These are phyloP conservation scores for Diaporthe citri DNA, from an alignment of 2,329 filamentous ascomycete genomes.

Conservation along the genomic window DNA sequence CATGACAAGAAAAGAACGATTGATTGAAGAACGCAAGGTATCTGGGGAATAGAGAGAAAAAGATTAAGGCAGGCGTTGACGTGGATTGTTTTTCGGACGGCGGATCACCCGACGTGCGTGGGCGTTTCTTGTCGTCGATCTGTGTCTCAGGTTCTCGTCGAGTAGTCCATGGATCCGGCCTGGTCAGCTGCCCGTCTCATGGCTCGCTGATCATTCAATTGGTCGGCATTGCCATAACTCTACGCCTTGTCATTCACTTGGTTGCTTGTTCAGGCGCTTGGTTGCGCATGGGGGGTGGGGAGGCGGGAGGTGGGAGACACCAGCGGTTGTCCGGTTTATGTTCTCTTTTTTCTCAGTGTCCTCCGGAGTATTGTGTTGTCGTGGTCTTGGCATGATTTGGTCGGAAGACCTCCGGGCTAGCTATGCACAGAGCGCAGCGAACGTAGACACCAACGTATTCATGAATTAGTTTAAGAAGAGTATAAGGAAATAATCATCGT, in stretches of 20 bases:
- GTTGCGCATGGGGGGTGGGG: not conserved
- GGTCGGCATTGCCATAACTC: conserved; percentile 2
- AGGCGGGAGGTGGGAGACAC: not conserved
- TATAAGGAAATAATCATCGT: conserved; percentile 33
- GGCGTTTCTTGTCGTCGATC: conserved; percentile 30
- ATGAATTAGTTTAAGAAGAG: conserved; percentile 27
- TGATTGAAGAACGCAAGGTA: not conserved
- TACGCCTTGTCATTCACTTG: not conserved
- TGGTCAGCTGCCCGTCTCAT: conserved; percentile 24
- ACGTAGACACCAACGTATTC: not conserved
- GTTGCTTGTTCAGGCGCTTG: not conserved
- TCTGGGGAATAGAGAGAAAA: not conserved
- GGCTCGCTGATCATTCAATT: conserved; percentile 25
- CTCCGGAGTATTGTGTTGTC: too few relatives aligned
- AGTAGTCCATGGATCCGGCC: conserved; percentile 7
- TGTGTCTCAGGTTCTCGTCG: conserved; percentile 5
- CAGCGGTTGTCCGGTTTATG: not conserved
- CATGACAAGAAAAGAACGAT: not conserved
- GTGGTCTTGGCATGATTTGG: not conserved
- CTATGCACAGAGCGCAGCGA: too few relatives aligned
- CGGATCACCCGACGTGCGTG: conserved; percentile 34
- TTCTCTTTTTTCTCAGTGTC: not conserved
- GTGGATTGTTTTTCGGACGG: conserved; percentile 31
- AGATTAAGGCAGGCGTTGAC: conserved; percentile 13
- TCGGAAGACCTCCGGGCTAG: not conserved